Evolutionary conservation across 78 protist genomes (phyloP).

Genomic region (Chrysochromulina parva): DNA sequence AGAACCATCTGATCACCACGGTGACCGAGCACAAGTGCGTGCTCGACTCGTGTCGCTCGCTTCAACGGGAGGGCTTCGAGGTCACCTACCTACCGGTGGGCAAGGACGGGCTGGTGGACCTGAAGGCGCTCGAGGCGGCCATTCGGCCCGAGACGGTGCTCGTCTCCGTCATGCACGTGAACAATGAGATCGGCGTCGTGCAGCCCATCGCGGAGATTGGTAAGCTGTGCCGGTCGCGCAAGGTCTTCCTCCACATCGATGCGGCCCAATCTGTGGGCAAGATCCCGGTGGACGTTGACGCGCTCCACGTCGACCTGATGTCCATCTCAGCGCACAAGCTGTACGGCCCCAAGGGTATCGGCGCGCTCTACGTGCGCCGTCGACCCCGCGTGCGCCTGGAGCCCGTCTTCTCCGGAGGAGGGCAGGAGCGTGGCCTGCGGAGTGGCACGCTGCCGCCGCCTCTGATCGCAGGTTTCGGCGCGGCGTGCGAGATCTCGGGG

Average conservation of each 20-base stretch:
- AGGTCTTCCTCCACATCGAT: constrained; percentile 91
- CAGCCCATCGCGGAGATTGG: constrained; percentile 94
- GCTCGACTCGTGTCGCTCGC: constrained; percentile 92
- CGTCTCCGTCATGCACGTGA: constrained; percentile 95
- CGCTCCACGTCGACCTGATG: constrained; percentile 80
- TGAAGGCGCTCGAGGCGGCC: not conserved
- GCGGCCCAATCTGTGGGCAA: constrained; percentile 98
- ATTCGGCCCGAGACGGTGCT: constrained; percentile 84
- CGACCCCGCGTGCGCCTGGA: constrained; percentile 82
- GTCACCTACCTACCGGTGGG: constrained; percentile 73
- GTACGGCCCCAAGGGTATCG: constrained; percentile 89
- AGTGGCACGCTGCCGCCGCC: constrained; percentile 94
- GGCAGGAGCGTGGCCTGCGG: constrained; percentile 94
- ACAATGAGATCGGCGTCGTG: constrained; percentile 97
- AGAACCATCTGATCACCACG: constrained; percentile 90
- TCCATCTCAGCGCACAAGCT: constrained; percentile 94
- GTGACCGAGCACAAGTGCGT: constrained; percentile 85
- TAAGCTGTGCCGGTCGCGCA: constrained; percentile 69
- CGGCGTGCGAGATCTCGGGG: constrained; percentile 79
- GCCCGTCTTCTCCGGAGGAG: constrained; percentile 91
- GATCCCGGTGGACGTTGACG: constrained; percentile 93
- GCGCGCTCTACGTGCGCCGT: constrained; percentile 95
- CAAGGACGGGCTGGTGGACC: constrained; percentile 73
- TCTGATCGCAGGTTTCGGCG: constrained; percentile 90
- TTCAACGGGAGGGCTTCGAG: constrained; percentile 89